Base-by-base conservation (phyloP, 345 rosid species). In the Murraya paniculata region DNA sequence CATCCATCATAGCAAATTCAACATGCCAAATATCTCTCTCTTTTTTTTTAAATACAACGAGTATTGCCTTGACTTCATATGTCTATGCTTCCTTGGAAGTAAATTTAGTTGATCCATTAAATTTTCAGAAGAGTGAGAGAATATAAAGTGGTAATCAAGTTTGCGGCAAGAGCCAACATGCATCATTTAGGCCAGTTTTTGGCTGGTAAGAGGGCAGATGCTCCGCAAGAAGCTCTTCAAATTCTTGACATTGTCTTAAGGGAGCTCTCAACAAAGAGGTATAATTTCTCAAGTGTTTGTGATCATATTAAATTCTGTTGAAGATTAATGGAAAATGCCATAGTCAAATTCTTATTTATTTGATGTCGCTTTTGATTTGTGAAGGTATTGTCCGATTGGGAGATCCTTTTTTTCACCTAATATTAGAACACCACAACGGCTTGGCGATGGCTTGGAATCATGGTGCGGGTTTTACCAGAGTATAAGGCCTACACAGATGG, bases 391-490 rank as follows among this genome's bases (percentile, higher is more conserved):
- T 76, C 95, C 97, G 0, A 80, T 96, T 65, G 98, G 98, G 58
- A 90, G 98, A 82, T 96, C 95, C 27, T 96, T 96, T 88, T 96
- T 92, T 74, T 96, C 99, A 48, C 99, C 98, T 19, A 89, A 87
- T 83, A 85, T 92, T 67, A 85, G 93, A 85, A 83, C 85, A 38
- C 97, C 97, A 0, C 97, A 91, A 69, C 78, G 92, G 35, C 94
- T 96, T 10, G 98, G 99, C 72, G 99, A 96, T 24, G 99, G 99
- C 72, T 89, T 96, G 83, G 98, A 96, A 90, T 91, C 97, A 24
- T 96, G 99, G 99, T 94, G 98, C 69, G 99, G 99, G 36, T 96
- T 94, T 82, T 96, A 94, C 77, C 98, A 96, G 80, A 96, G 99
- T 75, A 92, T 96, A 71, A 89, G 99, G 82, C 98, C 99, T 13